Evolutionary conservation across 2,329 filamentous ascomycete genomes (phyloP).

Genomic region (Fusarium siculi): DNA sequence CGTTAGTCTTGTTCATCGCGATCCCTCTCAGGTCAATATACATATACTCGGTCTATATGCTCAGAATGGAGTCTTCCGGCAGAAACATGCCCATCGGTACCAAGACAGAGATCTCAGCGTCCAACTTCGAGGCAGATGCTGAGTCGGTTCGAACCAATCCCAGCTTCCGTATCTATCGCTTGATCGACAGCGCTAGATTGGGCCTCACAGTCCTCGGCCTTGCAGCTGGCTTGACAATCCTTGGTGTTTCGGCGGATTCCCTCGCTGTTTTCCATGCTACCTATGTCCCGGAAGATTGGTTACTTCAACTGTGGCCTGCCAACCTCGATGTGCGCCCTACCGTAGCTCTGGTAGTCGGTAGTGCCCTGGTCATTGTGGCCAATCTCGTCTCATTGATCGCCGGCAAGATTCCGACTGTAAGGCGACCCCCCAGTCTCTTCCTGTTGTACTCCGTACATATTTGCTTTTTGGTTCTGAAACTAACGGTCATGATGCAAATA

Average conservation of each 20-base stretch:
- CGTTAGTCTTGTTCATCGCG: slow-evolving; percentile 2
- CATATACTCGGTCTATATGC: background rate
- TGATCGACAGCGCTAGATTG: slow-evolving; percentile 57
- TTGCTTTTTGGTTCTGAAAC: slow-evolving; percentile 15
- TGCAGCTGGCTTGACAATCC: slow-evolving; percentile 60
- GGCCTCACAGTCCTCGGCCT: slow-evolving; percentile 63
- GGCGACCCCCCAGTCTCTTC: slow-evolving; percentile 42
- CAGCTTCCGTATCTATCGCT: slow-evolving; percentile 52
- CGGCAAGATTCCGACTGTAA: slow-evolving; percentile 62
- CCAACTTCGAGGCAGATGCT: slow-evolving; percentile 62
- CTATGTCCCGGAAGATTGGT: slow-evolving; percentile 57
- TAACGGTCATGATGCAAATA: slow-evolving; percentile 22
- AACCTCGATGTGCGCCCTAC: slow-evolving; percentile 67
- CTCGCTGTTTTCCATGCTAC: slow-evolving; percentile 67
- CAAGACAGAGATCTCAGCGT: slow-evolving; percentile 56
- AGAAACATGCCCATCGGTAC: slow-evolving; percentile 43
- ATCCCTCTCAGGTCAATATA: background rate
- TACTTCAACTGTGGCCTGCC: slow-evolving; percentile 68
- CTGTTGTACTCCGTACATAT: background rate
- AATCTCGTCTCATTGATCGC: slow-evolving; percentile 60
- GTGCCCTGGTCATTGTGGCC: slow-evolving; percentile 60
- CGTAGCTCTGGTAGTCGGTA: slow-evolving; percentile 63
- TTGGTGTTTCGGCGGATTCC: slow-evolving; percentile 65
- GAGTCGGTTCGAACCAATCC: slow-evolving; percentile 49
- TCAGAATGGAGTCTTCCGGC: slow-evolving; percentile 23